Percentiles rank a stretch among this genome's conserved stretches.
These are phyloP conservation scores for Lobosporangium transversale DNA, from an alignment of 192 early-diverging fungal species.

Conservation along the genomic window DNA sequence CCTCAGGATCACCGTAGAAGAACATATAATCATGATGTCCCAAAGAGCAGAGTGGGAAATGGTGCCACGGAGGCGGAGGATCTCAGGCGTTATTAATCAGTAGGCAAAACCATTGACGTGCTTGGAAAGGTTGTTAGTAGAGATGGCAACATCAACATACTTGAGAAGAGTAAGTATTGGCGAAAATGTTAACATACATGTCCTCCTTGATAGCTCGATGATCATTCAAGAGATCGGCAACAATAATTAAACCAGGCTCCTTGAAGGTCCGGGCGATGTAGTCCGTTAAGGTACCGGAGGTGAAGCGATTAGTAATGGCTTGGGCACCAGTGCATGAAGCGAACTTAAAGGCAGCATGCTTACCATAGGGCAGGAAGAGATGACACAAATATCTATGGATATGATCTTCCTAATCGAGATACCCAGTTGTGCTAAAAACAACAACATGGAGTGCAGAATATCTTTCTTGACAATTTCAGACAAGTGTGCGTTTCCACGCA, in stretches of 20 bases:
- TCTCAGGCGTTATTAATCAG: constrained; percentile 98
- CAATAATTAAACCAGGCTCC: constrained; percentile 98
- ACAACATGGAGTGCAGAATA: too few species aligned
- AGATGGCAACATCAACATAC: constrained; percentile 98
- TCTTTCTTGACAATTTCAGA: too few species aligned
- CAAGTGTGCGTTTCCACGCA: too few species aligned
- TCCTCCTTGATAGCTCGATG: constrained; percentile 99
- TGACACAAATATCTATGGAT: constrained; percentile 95
- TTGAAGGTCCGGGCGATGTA: constrained; percentile 99
- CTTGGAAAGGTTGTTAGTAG: constrained; percentile 99
- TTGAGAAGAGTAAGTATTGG: constrained; percentile 96
- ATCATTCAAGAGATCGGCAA: constrained; percentile 98
- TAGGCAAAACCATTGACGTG: constrained; percentile 98
- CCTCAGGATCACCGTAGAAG: constrained; percentile 99
- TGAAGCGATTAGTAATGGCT: constrained; percentile 99
- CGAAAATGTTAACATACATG: constrained; percentile 99
- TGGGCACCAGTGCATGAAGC: constrained; percentile 97
- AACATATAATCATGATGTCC: constrained; percentile 99
- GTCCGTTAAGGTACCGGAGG: constrained; percentile 99
- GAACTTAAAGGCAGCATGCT: constrained; percentile 98
- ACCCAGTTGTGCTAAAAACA: too few species aligned
- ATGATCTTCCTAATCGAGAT: too few species aligned
- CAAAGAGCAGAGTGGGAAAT: constrained; percentile 86
- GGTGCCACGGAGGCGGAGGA: constrained; percentile 96
- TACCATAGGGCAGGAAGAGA: constrained; percentile 96